Conservation (phyloP, 2,329 filamentous ascomycete genomes). For the Achaetomium macrosporum region DNA sequence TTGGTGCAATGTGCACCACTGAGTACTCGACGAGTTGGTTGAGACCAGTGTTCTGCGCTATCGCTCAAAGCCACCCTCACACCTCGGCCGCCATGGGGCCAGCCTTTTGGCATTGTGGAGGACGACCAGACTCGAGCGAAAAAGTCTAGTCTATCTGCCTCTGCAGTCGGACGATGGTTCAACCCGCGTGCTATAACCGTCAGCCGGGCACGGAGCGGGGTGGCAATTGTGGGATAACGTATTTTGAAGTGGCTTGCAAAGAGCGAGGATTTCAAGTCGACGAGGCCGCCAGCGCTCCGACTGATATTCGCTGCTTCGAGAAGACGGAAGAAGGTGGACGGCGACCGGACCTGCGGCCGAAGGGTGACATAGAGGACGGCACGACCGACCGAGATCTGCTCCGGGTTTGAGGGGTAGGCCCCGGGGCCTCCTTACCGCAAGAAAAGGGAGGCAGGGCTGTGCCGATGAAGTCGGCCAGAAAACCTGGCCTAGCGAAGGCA, state of each 20-base stretch:
- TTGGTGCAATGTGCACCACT: not conserved
- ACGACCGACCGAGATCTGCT: not conserved
- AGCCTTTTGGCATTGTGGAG: no score
- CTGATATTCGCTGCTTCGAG: constrained; percentile 5
- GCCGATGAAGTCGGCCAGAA: constrained; percentile 11
- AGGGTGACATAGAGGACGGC: not conserved
- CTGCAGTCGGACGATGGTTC: no score
- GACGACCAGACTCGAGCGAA: no score
- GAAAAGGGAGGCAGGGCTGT: constrained; percentile 10
- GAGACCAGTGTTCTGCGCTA: no score
- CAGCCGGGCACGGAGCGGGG: no score
- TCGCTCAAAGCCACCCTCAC: no score
- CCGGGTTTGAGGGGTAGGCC: constrained; percentile 2
- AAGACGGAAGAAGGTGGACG: not conserved
- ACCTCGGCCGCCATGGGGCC: no score
- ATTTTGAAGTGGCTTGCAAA: not conserved
- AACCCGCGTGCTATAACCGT: no score
- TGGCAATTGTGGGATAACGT: no score
- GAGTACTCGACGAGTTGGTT: no score
- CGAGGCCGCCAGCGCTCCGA: not conserved
- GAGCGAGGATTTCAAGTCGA: not conserved
- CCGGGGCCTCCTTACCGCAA: not conserved
- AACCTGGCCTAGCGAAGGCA: constrained; percentile 6
- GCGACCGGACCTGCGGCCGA: not conserved
- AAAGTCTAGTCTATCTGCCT: no score